A percentile compares a stretch with the other conserved stretches of the same genome.
These are phyloP conservation scores for Colletotrichum spaethianum DNA, from an alignment of 2,329 filamentous ascomycete genomes.

Conservation along the genomic window DNA sequence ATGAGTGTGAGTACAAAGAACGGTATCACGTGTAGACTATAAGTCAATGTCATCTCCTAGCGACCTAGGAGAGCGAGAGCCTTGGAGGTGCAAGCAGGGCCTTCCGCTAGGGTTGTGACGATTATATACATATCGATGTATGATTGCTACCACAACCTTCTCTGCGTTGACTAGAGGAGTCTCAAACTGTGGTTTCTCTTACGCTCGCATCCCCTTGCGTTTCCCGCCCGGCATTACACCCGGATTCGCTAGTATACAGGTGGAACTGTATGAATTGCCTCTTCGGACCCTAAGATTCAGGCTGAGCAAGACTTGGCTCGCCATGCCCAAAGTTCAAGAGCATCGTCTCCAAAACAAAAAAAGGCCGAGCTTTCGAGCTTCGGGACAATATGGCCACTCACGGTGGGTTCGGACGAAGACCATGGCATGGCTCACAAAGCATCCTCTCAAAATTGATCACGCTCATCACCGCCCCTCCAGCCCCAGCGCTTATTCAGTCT, in stretches of 20 bases:
- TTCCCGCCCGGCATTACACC: neutral
- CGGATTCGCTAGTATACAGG: neutral
- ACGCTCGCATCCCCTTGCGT: neutral
- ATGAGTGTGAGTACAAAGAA: neutral
- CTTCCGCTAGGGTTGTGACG: no score
- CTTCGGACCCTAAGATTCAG: no score
- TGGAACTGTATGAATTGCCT: neutral
- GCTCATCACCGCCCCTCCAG: neutral
- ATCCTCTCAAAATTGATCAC: neutral
- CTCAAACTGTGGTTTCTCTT: neutral
- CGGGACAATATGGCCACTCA: neutral
- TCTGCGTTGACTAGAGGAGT: neutral
- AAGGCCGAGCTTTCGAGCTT: neutral
- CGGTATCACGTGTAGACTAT: neutral
- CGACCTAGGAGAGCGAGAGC: neutral
- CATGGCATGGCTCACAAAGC: neutral
- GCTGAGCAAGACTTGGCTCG: neutral
- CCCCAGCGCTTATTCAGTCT: neutral
- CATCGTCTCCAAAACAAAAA: neutral
- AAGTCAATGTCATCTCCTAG: neutral
- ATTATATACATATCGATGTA: no score
- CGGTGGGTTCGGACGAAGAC: neutral
- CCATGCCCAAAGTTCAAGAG: neutral
- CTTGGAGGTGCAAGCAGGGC: no score
- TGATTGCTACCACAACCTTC: no score